Percentiles rank a stretch among this genome's conserved stretches.
Evolutionary conservation across 2,329 filamentous ascomycete genomes (phyloP).

Genomic region (Zasmidium citrigriseum): DNA sequence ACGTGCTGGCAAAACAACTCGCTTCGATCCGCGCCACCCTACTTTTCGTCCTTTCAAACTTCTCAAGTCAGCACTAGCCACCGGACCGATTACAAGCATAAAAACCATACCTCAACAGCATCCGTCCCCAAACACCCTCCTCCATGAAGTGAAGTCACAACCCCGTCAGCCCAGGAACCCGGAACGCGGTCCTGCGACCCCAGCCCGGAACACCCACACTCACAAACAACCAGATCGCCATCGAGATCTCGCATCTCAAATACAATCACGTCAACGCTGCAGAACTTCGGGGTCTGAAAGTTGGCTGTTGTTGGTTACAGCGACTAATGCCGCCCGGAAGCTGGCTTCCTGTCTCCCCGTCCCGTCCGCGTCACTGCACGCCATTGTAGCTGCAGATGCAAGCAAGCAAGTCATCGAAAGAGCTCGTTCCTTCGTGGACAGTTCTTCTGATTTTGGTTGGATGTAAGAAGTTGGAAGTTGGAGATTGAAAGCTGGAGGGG

Average conservation of each 20-base stretch:
- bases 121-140: not conserved
- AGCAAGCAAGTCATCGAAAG: not conserved
- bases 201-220: too few species aligned
- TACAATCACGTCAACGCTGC: not conserved
- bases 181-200: too few species aligned
- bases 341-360: not conserved
- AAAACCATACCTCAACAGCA: too few species aligned
- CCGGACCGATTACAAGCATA: not conserved
- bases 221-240: not conserved
- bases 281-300: not conserved
- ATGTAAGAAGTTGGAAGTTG: not conserved
- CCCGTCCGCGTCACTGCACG: not conserved
- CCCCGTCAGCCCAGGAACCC: not conserved
- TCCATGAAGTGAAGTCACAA: not conserved
- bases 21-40: not conserved
- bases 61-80: not conserved
- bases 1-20: not conserved
- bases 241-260: not conserved
- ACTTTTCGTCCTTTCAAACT: not conserved
- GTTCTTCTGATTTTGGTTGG: not conserved
- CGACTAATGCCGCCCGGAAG: not conserved
- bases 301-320: not conserved
- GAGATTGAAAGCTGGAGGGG: not conserved
- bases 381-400: not conserved
- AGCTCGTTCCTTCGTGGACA: not conserved